Evolutionary conservation across 2,329 filamentous ascomycete species (phyloP).

Genomic region (Metarhizium guizhouense): DNA sequence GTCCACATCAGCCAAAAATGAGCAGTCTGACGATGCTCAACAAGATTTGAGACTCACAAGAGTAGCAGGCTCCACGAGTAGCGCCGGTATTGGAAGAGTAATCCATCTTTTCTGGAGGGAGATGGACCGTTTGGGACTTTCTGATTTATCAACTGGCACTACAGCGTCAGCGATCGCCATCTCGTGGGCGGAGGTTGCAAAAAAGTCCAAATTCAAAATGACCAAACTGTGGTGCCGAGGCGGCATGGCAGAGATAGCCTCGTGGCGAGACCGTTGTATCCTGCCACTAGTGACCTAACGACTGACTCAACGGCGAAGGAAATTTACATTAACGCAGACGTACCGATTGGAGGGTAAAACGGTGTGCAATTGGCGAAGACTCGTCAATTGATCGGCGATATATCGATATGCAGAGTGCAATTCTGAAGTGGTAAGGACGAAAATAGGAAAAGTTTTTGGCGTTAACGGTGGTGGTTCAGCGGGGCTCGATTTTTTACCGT

Average conservation of each 20-base stretch:
- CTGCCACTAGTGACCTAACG: neutral
- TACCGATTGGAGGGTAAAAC: neutral
- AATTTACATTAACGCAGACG: neutral
- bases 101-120: constrained; percentile 28
- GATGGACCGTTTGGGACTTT: neutral
- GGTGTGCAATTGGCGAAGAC: neutral
- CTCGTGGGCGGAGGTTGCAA: neutral
- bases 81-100: constrained; percentile 7
- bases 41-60: constrained; percentile 29
- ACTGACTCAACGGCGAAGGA: neutral
- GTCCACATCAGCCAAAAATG: neutral
- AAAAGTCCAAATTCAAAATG: neutral
- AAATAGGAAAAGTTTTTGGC: constrained; percentile 18
- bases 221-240: neutral
- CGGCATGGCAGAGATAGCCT: neutral
- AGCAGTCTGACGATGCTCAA: neutral
- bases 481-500: constrained; percentile 8
- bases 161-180: neutral
- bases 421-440: constrained; percentile 6
- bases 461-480: constrained; percentile 10
- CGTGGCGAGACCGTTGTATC: neutral
- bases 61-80: constrained; percentile 40
- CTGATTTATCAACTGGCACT: neutral
- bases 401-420: constrained; percentile 3
- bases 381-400: constrained; percentile 4